Percentiles rank a stretch among this genome's conserved stretches.
Evolutionary conservation across 371 early-diverging fungal species (phyloP).

Genomic region (Mortierella sp.): DNA sequence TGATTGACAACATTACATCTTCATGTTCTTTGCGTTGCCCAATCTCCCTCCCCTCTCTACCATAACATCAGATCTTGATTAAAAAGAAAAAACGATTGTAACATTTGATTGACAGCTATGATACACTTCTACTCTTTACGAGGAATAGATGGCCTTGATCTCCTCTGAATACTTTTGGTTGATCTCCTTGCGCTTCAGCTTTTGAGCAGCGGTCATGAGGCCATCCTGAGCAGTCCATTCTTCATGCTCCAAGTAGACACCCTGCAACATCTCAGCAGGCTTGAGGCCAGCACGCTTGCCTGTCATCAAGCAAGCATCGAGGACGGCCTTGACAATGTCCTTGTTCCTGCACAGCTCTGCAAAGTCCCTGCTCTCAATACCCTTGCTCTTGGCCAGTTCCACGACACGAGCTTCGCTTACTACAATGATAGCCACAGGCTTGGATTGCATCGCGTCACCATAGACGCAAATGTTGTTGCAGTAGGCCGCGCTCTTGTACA

Average conservation of each 20-base stretch:
- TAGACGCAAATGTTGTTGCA: constrained; percentile 89
- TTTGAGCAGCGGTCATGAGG: constrained; percentile 91
- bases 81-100: too few relatives aligned
- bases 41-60: too few relatives aligned
- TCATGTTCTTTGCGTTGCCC: too few relatives aligned
- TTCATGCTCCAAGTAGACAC: constrained; percentile 72
- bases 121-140: too few relatives aligned
- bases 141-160: constrained; percentile 75
- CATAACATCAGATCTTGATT: too few relatives aligned
- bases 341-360: constrained; percentile 59
- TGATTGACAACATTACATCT: too few relatives aligned
- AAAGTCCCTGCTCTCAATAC: constrained; percentile 44
- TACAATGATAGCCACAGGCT: constrained; percentile 79
- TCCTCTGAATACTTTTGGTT: constrained; percentile 65
- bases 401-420: constrained; percentile 64
- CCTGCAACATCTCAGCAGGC: constrained; percentile 77
- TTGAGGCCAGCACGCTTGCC: constrained; percentile 69
- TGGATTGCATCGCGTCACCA: constrained; percentile 77
- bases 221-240: constrained; percentile 92
- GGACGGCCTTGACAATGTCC: constrained; percentile 56
- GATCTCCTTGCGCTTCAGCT: constrained; percentile 88
- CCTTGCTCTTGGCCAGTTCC: constrained; percentile 49
- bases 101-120: too few relatives aligned
- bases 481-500: constrained; percentile 82
- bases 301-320: constrained; percentile 56